phyloP scores from a whole-genome alignment of 495 filamentous ascomycete species.

The Paragyromitra xinjiangensis region DNA sequence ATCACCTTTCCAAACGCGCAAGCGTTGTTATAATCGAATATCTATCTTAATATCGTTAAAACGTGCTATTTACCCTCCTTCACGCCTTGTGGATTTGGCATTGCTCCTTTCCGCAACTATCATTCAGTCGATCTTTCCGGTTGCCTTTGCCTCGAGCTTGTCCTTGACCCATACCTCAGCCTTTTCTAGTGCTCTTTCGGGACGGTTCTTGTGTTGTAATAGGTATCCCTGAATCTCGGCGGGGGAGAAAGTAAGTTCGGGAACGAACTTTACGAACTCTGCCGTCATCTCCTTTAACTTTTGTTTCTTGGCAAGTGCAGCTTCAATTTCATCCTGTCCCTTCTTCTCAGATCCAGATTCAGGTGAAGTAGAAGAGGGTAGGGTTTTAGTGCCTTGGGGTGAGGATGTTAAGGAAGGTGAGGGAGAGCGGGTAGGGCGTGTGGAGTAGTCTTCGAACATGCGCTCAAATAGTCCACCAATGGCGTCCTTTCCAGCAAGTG shows the following conservation, averaged over 20 bases:
- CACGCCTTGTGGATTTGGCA: neutral
- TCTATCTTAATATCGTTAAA: slow-evolving; percentile 25
- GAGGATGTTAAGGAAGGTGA: neutral
- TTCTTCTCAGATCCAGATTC: slow-evolving; percentile 26
- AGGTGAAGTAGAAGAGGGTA: slow-evolving; percentile 2
- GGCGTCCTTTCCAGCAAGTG: slow-evolving; percentile 69
- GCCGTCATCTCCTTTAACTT: slow-evolving; percentile 61
- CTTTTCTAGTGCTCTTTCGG: slow-evolving; percentile 66
- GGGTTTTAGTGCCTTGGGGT: neutral
- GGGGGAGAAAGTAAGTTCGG: slow-evolving; percentile 66
- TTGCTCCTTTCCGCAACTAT: neutral
- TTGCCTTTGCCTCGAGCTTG: slow-evolving; percentile 33
- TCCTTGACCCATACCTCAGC: slow-evolving; percentile 67
- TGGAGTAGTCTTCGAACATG: slow-evolving; percentile 71
- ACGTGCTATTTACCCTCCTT: too few species aligned
- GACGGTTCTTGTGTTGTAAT: slow-evolving; percentile 70
- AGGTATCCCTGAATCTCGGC: slow-evolving; percentile 78
- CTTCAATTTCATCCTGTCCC: slow-evolving; percentile 11
- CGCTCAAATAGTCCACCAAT: slow-evolving; percentile 75
- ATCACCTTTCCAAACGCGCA: slow-evolving; percentile 15
- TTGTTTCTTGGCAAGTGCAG: slow-evolving; percentile 29
- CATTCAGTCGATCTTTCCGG: slow-evolving; percentile 40
- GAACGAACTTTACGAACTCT: slow-evolving; percentile 63
- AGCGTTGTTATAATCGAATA: slow-evolving; percentile 29
- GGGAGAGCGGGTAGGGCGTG: neutral